Conservation (phyloP, 306 rosid species). For the Pyrus pyrifolia region DNA sequence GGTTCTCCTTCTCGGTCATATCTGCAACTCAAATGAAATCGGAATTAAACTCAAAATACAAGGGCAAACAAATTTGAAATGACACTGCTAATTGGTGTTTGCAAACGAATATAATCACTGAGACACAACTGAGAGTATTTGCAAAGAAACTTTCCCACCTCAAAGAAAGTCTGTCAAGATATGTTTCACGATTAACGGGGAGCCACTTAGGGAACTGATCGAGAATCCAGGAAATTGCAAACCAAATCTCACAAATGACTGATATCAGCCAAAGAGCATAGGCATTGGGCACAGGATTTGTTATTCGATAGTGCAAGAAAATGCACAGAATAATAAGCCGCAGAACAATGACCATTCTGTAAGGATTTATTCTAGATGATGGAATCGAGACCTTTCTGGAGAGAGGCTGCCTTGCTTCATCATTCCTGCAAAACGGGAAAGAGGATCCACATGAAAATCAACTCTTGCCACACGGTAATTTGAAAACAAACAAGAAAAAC, state of each 20-base stretch:
- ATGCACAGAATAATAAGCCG: slow-evolving; percentile 71
- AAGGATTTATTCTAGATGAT: slow-evolving; percentile 87
- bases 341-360: slow-evolving; percentile 85
- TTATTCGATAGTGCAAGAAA: slow-evolving; percentile 90
- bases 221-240: slow-evolving; percentile 90
- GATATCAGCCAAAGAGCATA: slow-evolving; percentile 79
- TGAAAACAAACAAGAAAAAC: background rate
- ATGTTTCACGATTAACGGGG: slow-evolving; percentile 94
- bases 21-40: slow-evolving; percentile 36
- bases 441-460: slow-evolving; percentile 6
- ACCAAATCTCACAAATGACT: slow-evolving; percentile 98
- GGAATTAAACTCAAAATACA: slow-evolving; percentile 19
- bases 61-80: slow-evolving; percentile 2
- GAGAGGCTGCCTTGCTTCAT: slow-evolving; percentile 95
- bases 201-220: slow-evolving; percentile 99
- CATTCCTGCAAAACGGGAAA: slow-evolving; percentile 51
- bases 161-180: slow-evolving; percentile 84
- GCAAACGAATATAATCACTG: background rate
- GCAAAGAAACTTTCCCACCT: slow-evolving; percentile 36
- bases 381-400: slow-evolving; percentile 93
- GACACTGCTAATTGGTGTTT: background rate
- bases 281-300: slow-evolving; percentile 93
- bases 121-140: background rate
- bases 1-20: slow-evolving; percentile 95
- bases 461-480: background rate